Percentiles rank a stretch among this genome's conserved stretches.
Evolutionary conservation across 352 stramenopile species (phyloP).

Genomic region (Pythium apleroticum): DNA sequence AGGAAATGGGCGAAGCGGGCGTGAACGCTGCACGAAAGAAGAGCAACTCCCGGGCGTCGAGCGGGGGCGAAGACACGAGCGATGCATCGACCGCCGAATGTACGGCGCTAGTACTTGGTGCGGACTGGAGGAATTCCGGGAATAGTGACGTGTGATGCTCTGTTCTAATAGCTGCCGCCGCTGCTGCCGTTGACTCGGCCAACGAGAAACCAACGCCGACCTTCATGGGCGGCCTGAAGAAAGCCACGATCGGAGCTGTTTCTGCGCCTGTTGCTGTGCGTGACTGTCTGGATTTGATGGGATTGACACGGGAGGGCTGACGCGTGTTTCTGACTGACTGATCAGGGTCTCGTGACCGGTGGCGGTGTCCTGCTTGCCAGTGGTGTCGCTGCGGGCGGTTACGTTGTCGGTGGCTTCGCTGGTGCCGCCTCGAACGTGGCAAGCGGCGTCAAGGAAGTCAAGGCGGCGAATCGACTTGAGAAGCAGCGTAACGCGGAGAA

Average conservation of each 20-base stretch:
- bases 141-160: background rate
- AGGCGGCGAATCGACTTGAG: conserved; percentile 73
- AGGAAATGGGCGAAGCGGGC: conserved; percentile 86
- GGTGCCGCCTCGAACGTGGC: conserved; percentile 80
- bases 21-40: conserved; percentile 72
- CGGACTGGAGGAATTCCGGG: background rate
- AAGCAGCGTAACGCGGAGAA: conserved; percentile 36
- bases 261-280: conserved; percentile 73
- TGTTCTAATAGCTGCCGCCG: background rate
- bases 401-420: conserved; percentile 80
- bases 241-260: conserved; percentile 81
- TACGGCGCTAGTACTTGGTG: background rate
- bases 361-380: conserved; percentile 74
- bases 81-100: conserved; percentile 32
- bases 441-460: conserved; percentile 78
- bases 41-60: conserved; percentile 30
- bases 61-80: conserved; percentile 29
- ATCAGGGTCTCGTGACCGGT: conserved; percentile 72
- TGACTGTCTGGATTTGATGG: background rate
- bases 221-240: conserved; percentile 86
- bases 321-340: background rate
- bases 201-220: conserved; percentile 75
- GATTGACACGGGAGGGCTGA: background rate
- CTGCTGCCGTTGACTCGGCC: conserved; percentile 29
- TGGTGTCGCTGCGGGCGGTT: conserved; percentile 72